phyloP scores from a whole-genome alignment of 768 basidiomycete species.

The Rubroboletus satanas region DNA sequence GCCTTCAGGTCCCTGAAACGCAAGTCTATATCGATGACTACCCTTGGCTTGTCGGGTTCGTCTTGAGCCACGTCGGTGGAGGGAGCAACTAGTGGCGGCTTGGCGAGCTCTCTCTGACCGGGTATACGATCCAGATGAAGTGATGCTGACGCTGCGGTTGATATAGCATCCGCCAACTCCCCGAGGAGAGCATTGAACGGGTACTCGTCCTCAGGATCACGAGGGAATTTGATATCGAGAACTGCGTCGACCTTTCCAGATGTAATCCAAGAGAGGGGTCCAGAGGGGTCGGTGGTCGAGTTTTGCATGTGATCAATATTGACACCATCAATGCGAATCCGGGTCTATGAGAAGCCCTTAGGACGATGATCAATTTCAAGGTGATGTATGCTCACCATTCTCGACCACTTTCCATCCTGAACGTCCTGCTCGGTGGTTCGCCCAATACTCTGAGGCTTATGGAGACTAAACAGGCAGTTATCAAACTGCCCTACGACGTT shows the following conservation, averaged over 20 bases:
- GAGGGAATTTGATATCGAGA: slow-evolving; percentile 95
- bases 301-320: slow-evolving; percentile 94
- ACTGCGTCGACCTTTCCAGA: slow-evolving; percentile 97
- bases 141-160: slow-evolving; percentile 52
- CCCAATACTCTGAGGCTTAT: slow-evolving; percentile 94
- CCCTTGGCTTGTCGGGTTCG: slow-evolving; percentile 39
- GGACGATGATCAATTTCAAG: neutral
- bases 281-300: slow-evolving; percentile 71
- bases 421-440: slow-evolving; percentile 83
- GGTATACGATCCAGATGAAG: slow-evolving; percentile 63
- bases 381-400: slow-evolving; percentile 63
- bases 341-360: slow-evolving; percentile 52
- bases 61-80: slow-evolving; percentile 34
- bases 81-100: slow-evolving; percentile 80
- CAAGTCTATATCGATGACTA: slow-evolving; percentile 88
- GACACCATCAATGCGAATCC: slow-evolving; percentile 94
- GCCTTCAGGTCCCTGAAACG: slow-evolving; percentile 95
- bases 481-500: slow-evolving; percentile 97
- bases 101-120: slow-evolving; percentile 81
- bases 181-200: slow-evolving; percentile 78
- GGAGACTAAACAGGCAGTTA: slow-evolving; percentile 94
- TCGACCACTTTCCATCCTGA: slow-evolving; percentile 77
- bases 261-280: slow-evolving; percentile 94
- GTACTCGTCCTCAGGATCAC: slow-evolving; percentile 64
- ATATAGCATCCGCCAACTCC: slow-evolving; percentile 88